Evolutionary conservation across 805 yeast genomes (phyloP).

Genomic region (Millerozyma acaciae): DNA sequence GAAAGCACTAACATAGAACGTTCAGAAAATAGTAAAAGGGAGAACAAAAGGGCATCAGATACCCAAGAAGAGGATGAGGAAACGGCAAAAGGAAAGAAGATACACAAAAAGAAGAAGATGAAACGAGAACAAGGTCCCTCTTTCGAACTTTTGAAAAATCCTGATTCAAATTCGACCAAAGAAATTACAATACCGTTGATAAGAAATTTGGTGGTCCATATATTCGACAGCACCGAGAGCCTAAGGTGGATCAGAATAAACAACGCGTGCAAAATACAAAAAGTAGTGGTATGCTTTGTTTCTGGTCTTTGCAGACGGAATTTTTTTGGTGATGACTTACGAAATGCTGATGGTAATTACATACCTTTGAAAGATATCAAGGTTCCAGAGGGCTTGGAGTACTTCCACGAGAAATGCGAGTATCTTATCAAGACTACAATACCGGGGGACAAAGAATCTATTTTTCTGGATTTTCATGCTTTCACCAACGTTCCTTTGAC

Average conservation of each 20-base stretch:
- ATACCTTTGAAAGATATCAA: conserved; percentile 6
- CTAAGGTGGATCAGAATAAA: conserved; percentile 42
- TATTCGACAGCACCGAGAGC: conserved; percentile 20
- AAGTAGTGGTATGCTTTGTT: conserved; percentile 53
- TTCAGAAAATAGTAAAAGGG: no score
- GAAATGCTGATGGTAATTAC: conserved; percentile 8
- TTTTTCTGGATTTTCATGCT: conserved; percentile 52
- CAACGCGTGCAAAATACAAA: conserved; percentile 46
- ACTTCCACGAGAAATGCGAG: conserved; percentile 38
- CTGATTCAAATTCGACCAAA: conserved; percentile 4
- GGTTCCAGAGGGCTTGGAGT: conserved; percentile 16
- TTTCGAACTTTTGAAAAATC: conserved; percentile 9
- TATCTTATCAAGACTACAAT: conserved; percentile 47
- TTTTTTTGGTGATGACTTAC: conserved; percentile 29
- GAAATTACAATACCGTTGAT: conserved; percentile 1
- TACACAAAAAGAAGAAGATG: conserved; percentile 29
- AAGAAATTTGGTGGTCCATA: conserved; percentile 16
- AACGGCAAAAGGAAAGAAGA: no score
- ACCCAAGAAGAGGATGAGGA: no score
- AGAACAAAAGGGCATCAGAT: no score
- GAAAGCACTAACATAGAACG: no score
- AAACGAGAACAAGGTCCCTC: conserved; percentile 25
- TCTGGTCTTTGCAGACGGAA: conserved; percentile 59
- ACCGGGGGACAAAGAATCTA: conserved; percentile 63
- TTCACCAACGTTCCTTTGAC: conserved; percentile 56